These are phyloP conservation scores for Claviceps quebecensis DNA, from an alignment of 2,329 filamentous ascomycete genomes.

Conservation along the genomic window DNA sequence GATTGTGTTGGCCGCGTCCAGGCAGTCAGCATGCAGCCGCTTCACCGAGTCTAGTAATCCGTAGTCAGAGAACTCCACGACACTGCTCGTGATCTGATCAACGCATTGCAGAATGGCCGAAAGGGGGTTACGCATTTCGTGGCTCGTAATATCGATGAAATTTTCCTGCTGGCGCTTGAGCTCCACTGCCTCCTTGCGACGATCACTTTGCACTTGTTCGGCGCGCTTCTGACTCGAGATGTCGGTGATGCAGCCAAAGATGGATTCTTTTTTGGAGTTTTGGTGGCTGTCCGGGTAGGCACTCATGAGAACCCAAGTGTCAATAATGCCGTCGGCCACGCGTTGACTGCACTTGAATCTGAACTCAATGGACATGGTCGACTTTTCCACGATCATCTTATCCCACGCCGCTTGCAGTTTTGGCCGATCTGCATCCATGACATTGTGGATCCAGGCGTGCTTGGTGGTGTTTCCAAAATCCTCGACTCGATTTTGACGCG, in stretches of 20 bases:
- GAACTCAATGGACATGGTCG: conserved; percentile 56
- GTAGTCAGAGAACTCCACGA: conserved; percentile 25
- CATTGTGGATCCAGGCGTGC: conserved; percentile 53
- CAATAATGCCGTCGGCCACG: conserved; percentile 42
- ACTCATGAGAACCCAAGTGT: conserved; percentile 66
- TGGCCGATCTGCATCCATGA: conserved; percentile 50
- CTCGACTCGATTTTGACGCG: conserved; percentile 45
- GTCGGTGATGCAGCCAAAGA: conserved; percentile 70
- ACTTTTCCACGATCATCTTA: conserved; percentile 36
- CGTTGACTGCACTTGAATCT: conserved; percentile 56
- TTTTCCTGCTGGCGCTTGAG: conserved; percentile 59
- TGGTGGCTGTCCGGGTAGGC: conserved; percentile 57
- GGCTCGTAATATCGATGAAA: conserved; percentile 59
- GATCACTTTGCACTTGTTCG: conserved; percentile 38
- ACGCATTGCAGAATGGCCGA: conserved; percentile 63
- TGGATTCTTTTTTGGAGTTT: conserved; percentile 51
- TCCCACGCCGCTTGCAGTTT: conserved; percentile 47
- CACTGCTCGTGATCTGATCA: conserved; percentile 48
- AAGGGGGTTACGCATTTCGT: conserved; percentile 64
- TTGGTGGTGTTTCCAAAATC: conserved; percentile 33
- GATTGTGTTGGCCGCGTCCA: conserved; percentile 67
- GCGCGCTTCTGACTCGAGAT: conserved; percentile 77
- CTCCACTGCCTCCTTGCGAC: conserved; percentile 67
- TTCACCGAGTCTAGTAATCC: conserved; percentile 26
- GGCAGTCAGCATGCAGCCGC: conserved; percentile 35